These are phyloP conservation scores for Panaeolus cyanescens DNA, from an alignment of 768 basidiomycete genomes.

Conservation along the genomic window DNA sequence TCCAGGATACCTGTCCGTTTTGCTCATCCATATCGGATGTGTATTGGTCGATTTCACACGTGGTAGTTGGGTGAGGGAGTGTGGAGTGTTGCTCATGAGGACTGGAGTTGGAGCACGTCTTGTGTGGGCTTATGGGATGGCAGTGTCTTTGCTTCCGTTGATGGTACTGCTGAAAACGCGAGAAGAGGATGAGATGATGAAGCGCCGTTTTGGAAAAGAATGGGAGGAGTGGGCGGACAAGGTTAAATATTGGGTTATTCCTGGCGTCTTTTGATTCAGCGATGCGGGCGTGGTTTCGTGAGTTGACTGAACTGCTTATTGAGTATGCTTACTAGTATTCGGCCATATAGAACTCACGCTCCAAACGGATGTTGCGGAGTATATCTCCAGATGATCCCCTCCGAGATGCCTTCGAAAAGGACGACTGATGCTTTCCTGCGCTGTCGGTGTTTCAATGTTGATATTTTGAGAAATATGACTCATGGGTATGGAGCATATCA, in stretches of 20 bases:
- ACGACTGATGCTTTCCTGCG: no score
- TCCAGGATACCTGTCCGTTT: conserved; percentile 38
- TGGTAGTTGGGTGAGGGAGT: conserved; percentile 35
- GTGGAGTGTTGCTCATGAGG: conserved; percentile 23
- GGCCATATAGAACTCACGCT: no score
- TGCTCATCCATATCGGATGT: conserved; percentile 26
- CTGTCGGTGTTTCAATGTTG: no score
- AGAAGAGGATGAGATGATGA: conserved; percentile 36
- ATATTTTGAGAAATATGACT: no score
- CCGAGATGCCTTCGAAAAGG: no score
- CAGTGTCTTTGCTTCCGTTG: conserved; percentile 22
- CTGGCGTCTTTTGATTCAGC: conserved; percentile 32
- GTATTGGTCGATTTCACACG: conserved; percentile 21
- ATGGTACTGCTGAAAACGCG: conserved; percentile 29
- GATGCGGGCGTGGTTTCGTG: no score
- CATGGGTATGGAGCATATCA: no score
- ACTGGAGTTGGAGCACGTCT: conserved; percentile 16
- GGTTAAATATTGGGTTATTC: conserved; percentile 36
- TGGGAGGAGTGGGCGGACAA: conserved; percentile 30
- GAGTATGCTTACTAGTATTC: no score
- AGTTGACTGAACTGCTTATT: no score
- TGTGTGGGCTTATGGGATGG: conserved; percentile 25
- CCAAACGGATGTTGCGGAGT: no score
- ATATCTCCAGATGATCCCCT: no score
- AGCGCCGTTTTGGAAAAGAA: conserved; percentile 29